Base-by-base conservation (phyloP, 306 rosid genomes). In the Benincasa hispida region DNA sequence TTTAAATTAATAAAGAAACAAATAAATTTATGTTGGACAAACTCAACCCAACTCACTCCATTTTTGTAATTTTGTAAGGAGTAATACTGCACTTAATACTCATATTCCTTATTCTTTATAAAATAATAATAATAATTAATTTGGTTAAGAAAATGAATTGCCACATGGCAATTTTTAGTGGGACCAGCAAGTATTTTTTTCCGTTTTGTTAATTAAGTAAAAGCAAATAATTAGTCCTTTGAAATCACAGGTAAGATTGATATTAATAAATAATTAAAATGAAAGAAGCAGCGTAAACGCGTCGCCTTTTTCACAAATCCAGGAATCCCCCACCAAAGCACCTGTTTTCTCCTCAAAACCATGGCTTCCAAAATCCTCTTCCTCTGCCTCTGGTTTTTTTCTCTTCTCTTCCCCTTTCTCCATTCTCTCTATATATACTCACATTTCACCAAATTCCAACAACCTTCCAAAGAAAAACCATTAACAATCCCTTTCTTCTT, bases 321-420 rank as follows among this genome's bases (percentile, higher is more conserved):
- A n/a, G 72, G 51, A 66, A 66, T 6, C 18, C 70, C 13, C 14
- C 25, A 5, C 6, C 28, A n/a, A 37, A 66, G 72, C 72, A 66
- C 73, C 73, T 5, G 73, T 66, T 66, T 66, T 66, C 10, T 39
- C 50, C 51, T 42, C 51, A 66, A 65, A 39, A 66, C 73, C 73
- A 18, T 66, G 73, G 73, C 50, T 63, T 35, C 72, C 10, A 9
- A 10, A 27, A 27, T 27, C 37, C 28, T 11, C 50, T 30, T 37
- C 41, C 48, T 34, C 0, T 60, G 37, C 68, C 68, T 5, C 41
- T 28, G 39, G 22, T 61, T 30, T 37, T 37, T 58, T 58, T n/a
- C n/a, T n/a, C n/a, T 4, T 18, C 22, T 56, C 34, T 58, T 21
- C 14, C 69, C 8, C 10, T 5, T 6, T 3, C 30, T 48, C n/a